phyloP scores from a whole-genome alignment of 1,139 yeast genomes.

The Candida anutae region DNA sequence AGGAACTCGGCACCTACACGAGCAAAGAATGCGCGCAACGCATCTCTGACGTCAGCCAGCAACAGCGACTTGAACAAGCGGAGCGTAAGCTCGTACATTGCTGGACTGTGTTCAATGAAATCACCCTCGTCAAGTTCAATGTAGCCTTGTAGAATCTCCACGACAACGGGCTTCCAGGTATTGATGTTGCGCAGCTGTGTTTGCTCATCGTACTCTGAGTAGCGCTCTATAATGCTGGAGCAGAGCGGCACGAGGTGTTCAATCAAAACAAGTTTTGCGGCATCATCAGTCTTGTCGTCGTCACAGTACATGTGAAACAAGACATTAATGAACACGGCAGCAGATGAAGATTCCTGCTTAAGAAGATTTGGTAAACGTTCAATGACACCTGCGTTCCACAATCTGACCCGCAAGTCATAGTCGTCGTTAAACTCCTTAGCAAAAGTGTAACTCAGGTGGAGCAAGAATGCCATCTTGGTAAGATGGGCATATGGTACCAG shows the following conservation, averaged over 20 bases:
- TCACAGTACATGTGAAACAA: constrained; percentile 78
- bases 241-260: constrained; percentile 63
- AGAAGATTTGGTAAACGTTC: constrained; percentile 86
- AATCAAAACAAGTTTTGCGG: constrained; percentile 36
- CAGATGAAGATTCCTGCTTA: constrained; percentile 86
- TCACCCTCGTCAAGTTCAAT: constrained; percentile 71
- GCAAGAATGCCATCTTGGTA: constrained; percentile 48
- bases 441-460: constrained; percentile 68
- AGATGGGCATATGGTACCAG: constrained; percentile 61
- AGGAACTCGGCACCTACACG: constrained; percentile 65
- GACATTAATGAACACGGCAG: constrained; percentile 78
- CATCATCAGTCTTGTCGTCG: constrained; percentile 37
- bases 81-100: constrained; percentile 61
- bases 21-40: constrained; percentile 56
- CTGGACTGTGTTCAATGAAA: constrained; percentile 55
- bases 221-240: constrained; percentile 60
- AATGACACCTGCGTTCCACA: constrained; percentile 90
- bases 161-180: constrained; percentile 89
- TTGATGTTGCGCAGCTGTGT: constrained; percentile 73
- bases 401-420: constrained; percentile 72
- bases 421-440: constrained; percentile 85
- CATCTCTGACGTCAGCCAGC: constrained; percentile 60
- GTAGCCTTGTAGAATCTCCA: constrained; percentile 78
- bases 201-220: constrained; percentile 62
- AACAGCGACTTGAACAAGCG: constrained; percentile 61